A percentile compares a stretch with the other conserved stretches of the same genome.
These are phyloP conservation scores for Verticillium nubilum DNA, from an alignment of 2,329 filamentous ascomycete genomes.

Conservation along the genomic window DNA sequence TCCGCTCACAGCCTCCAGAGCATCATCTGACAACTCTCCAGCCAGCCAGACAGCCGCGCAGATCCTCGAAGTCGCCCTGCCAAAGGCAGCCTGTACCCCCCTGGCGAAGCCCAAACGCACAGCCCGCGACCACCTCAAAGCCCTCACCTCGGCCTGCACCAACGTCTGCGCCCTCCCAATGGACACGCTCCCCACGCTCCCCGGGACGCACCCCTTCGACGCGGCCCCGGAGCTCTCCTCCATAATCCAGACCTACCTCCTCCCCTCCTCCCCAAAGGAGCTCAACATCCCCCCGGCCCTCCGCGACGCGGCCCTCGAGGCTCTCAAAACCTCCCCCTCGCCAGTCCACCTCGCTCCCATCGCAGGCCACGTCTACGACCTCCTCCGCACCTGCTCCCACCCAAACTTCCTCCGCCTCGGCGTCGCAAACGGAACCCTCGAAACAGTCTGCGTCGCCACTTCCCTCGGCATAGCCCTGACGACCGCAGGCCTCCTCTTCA, in stretches of 20 bases:
- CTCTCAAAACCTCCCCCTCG: constrained; percentile 25
- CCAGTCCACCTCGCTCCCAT: constrained; percentile 33
- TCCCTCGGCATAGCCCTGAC: constrained; percentile 35
- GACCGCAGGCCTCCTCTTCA: constrained; percentile 30
- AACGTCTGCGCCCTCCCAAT: constrained; percentile 8
- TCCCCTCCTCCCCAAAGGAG: constrained; percentile 36
- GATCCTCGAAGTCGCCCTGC: constrained; percentile 26
- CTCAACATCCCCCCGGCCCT: constrained; percentile 39
- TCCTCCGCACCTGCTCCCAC: constrained; percentile 42
- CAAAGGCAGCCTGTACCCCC: constrained; percentile 19
- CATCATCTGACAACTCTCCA: neutral
- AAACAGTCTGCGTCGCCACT: constrained; percentile 41
- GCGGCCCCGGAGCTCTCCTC: constrained; percentile 28
- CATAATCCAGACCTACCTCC: constrained; percentile 33
- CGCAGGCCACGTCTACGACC: constrained; percentile 39
- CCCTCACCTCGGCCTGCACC: constrained; percentile 12
- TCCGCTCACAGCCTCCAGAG: neutral
- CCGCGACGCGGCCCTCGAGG: constrained; percentile 30
- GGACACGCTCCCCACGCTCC: neutral
- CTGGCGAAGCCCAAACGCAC: constrained; percentile 7
- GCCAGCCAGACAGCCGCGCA: constrained; percentile 24
- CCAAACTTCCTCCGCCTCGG: constrained; percentile 48
- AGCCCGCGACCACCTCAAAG: constrained; percentile 15
- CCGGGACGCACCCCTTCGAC: constrained; percentile 2
- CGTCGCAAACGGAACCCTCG: constrained; percentile 45